Evolutionary conservation across 1,139 yeast species (phyloP), one percentile per base, ranked within the genome.

Genomic region (Suhomyces panamericanus): DNA sequence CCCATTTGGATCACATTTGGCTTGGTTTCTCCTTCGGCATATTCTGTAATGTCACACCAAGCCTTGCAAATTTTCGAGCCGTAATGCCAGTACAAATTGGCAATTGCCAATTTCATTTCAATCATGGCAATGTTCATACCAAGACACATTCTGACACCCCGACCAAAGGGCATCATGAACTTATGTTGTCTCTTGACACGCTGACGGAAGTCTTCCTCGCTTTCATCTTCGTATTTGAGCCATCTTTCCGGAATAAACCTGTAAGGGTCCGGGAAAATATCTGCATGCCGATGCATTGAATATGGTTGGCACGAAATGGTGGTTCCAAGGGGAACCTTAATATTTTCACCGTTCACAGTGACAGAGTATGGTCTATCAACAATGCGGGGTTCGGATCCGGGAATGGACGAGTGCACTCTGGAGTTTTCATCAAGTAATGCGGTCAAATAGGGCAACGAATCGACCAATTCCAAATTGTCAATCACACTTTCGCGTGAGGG

Each of bases 121-220:
- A 80, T 78, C 29, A 79, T 62, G 0, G 90, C 91, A 45, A 85
- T 65, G 55, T 84, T 75, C 83, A 81, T 78, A 0, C 91, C 91
- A 45, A 83, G 66, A 55, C 91, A 85, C 90, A 83, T 83, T 49
- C 90, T 67, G n/a, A 82, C 73, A 2, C 91, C 91, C 38, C 81
- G 78, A 1, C 91, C 90, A 67, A 85, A 85, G 0, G 86, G 83
- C 75, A 83, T 77, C 74, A 83, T 77, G 52, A 71, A 73, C 46
- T 70, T 73, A 48, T 73, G 71, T 78, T 82, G 84, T 14, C 45
- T 43, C 42, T 67, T 70, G 22, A 77, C 56, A 38, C 84, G 63
- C 4, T 53, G 54, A 35, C 55, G 60, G 58, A 44, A 75, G n/a
- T 68, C 72, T 2, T 47, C 54, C 1, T 55, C 59, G 2, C 67